phyloP scores from a whole-genome alignment of 805 yeast genomes.

The Candida khao-thaluensis region DNA sequence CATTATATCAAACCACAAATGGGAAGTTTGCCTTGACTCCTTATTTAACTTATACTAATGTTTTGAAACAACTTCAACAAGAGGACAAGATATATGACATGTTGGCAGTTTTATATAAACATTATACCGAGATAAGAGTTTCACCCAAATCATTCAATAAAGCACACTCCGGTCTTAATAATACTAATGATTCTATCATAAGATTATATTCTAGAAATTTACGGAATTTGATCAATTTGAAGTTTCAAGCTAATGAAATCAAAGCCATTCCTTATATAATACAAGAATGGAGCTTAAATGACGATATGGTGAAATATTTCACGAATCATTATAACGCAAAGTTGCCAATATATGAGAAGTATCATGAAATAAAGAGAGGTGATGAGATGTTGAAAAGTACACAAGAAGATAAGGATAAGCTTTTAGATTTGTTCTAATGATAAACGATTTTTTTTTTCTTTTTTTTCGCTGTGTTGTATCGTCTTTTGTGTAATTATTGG shows the following conservation, averaged over 20 bases:
- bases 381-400: constrained; percentile 13
- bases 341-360: constrained; percentile 6
- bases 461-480: no score
- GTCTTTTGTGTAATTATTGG: no score
- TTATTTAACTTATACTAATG: constrained; percentile 24
- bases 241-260: constrained; percentile 28
- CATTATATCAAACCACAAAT: constrained; percentile 25
- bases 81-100: constrained; percentile 21
- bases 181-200: constrained; percentile 15
- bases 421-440: constrained; percentile 6
- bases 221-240: constrained; percentile 26
- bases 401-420: constrained; percentile 19
- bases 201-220: constrained; percentile 21
- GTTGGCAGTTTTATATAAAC: constrained; percentile 18
- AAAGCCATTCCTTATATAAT: constrained; percentile 28
- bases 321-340: constrained; percentile 5
- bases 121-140: constrained; percentile 16
- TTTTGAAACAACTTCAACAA: constrained; percentile 23
- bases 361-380: constrained; percentile 5
- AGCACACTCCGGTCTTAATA: constrained; percentile 10
- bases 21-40: constrained; percentile 23
- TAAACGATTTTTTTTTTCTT: no score
- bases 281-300: constrained; percentile 37
- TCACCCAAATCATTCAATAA: constrained; percentile 20
- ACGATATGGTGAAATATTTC: constrained; percentile 25